Percentiles rank a stretch among this genome's conserved stretches.
These are phyloP conservation scores for Stylonectria norvegica DNA, from an alignment of 2,329 filamentous ascomycete species.

Conservation along the genomic window DNA sequence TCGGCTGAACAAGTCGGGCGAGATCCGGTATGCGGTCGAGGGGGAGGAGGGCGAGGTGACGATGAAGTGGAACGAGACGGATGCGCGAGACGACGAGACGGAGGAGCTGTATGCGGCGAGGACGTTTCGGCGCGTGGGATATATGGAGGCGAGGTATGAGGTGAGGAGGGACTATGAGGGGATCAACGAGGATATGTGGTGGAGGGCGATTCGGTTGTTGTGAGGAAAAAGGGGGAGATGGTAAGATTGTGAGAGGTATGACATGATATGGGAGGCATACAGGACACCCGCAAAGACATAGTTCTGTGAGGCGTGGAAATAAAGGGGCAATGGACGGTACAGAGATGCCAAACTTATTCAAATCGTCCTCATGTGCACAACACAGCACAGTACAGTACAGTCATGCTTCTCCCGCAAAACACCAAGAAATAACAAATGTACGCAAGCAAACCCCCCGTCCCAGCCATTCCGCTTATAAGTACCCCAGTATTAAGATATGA, in stretches of 20 bases:
- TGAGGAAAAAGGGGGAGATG: constrained; percentile 6
- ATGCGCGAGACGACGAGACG: not conserved
- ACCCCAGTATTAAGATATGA: no score
- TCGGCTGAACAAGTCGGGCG: not conserved
- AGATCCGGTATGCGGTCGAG: not conserved
- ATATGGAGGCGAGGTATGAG: not conserved
- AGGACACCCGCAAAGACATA: no score
- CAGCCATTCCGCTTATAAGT: no score
- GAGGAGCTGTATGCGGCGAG: not conserved
- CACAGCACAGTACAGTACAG: no score
- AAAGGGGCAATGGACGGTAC: no score
- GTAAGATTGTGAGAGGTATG: constrained; percentile 15
- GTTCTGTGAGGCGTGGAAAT: no score
- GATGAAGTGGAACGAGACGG: not conserved
- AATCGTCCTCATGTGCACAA: no score
- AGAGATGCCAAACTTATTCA: no score
- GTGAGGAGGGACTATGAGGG: not conserved
- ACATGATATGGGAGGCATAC: no score
- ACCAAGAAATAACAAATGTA: no score
- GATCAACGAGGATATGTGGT: not conserved
- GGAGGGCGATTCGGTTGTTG: not conserved
- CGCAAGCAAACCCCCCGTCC: no score
- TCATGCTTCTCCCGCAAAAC: no score
- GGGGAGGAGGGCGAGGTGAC: not conserved
- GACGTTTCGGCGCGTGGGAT: not conserved